phyloP scores from a whole-genome alignment of 352 stramenopile genomes.

The Peronospora belbahrii region DNA sequence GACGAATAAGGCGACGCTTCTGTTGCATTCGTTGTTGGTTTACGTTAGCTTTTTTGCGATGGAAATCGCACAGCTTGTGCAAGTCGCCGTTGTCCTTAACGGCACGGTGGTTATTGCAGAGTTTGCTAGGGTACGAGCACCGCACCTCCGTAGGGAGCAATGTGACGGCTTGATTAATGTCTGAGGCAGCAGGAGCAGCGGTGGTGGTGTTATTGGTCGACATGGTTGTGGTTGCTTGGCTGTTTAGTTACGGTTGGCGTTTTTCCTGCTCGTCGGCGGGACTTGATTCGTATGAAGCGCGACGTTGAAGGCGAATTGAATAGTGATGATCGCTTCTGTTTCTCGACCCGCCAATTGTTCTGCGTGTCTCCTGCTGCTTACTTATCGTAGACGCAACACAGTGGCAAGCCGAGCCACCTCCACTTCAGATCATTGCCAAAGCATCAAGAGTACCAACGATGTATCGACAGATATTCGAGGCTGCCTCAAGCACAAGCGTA shows the following conservation, averaged over 20 bases:
- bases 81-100: conserved; percentile 67
- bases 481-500: conserved; percentile 26
- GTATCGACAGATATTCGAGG: conserved; percentile 15
- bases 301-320: conserved; percentile 28
- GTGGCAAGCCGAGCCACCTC: conserved; percentile 7
- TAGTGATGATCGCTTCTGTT: conserved; percentile 19
- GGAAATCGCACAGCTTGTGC: conserved; percentile 69
- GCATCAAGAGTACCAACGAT: conserved; percentile 30
- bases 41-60: conserved; percentile 63
- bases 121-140: conserved; percentile 66
- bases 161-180: conserved; percentile 11
- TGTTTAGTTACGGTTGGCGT: conserved; percentile 11
- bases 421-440: conserved; percentile 15
- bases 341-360: conserved; percentile 20
- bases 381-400: conserved; percentile 14
- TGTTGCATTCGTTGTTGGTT: conserved; percentile 68
- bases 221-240: conserved; percentile 10
- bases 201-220: conserved; percentile 12
- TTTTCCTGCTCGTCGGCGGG: conserved; percentile 4
- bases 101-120: conserved; percentile 52
- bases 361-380: conserved; percentile 12
- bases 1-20: conserved; percentile 35
- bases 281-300: conserved; percentile 13
- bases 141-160: conserved; percentile 41
- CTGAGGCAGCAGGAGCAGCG: conserved; percentile 3